Conservation (phyloP, 225 moss, liverwort and hornwort genomes). For the Thuidium tamariscinum region DNA sequence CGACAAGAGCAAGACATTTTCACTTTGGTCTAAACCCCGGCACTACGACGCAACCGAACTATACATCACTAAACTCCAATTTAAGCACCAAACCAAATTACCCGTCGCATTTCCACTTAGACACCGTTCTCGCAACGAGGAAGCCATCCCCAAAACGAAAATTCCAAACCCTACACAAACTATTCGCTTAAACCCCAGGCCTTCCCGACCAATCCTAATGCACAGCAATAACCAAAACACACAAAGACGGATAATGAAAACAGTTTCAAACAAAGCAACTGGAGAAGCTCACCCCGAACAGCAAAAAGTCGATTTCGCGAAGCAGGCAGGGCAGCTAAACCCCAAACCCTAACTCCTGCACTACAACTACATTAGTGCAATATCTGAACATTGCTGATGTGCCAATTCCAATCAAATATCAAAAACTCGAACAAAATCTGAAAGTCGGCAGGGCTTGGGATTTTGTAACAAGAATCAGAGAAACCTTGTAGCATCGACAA, state of each 20-base stretch:
- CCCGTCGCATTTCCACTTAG: not conserved
- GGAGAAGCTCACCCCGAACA: not conserved
- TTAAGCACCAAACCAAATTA: not conserved
- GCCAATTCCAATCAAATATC: not conserved
- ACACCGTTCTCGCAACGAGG: not conserved
- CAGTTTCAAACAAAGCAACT: not conserved
- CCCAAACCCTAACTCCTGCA: constrained; percentile 1
- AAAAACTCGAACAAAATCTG: not conserved
- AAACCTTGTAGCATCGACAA: not conserved
- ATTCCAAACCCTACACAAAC: not conserved
- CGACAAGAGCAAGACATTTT: not conserved
- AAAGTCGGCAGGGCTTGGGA: not conserved
- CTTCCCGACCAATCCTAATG: not conserved
- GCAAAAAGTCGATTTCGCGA: not conserved
- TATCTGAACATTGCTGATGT: not conserved
- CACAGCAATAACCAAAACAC: not conserved
- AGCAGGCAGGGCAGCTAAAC: not conserved
- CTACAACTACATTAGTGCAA: not conserved
- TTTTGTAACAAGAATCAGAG: not conserved
- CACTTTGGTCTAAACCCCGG: not conserved
- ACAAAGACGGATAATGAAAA: not conserved
- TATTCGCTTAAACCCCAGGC: not conserved
- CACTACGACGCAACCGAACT: not conserved
- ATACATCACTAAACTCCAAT: not conserved
- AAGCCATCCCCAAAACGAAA: not conserved